phyloP scores from a whole-genome alignment of 2,329 filamentous ascomycete genomes.

The Ophiocordyceps camponoti-floridani region DNA sequence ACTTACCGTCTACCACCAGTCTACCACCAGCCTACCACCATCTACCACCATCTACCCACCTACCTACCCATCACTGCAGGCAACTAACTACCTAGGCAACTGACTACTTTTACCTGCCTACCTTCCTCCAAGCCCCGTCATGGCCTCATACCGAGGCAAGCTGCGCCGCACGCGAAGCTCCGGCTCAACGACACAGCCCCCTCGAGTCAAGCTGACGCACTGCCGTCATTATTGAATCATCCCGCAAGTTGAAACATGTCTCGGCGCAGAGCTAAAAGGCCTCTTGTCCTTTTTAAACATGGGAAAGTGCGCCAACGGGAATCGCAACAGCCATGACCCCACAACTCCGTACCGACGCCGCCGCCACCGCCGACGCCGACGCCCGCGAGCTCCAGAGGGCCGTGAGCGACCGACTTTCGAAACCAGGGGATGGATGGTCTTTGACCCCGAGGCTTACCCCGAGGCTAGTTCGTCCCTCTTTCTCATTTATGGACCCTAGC shows the following conservation, averaged over 20 bases:
- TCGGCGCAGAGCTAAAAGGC: neutral
- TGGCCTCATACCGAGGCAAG: neutral
- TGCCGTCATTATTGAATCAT: neutral
- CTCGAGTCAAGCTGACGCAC: neutral
- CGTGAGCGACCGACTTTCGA: neutral
- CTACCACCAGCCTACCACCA: too few species aligned
- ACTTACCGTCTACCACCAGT: too few species aligned
- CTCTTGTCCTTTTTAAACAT: neutral
- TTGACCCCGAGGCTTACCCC: neutral
- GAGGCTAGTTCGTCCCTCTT: neutral
- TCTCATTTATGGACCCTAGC: neutral
- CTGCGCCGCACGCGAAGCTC: neutral
- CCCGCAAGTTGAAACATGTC: neutral
- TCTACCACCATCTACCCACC: too few species aligned
- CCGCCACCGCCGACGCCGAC: too few species aligned
- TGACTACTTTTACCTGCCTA: too few species aligned
- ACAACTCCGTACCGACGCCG: too few species aligned
- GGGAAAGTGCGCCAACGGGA: neutral
- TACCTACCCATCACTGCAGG: too few species aligned
- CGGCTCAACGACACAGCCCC: neutral
- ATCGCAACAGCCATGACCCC: too few species aligned
- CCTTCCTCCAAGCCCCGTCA: too few species aligned
- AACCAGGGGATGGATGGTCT: neutral
- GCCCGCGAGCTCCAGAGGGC: neutral
- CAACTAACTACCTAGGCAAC: too few species aligned